Evolutionary conservation across 768 basidiomycete species (phyloP), one percentile per base, ranked within the genome.

Genomic region (Rhizopogon salebrosus): DNA sequence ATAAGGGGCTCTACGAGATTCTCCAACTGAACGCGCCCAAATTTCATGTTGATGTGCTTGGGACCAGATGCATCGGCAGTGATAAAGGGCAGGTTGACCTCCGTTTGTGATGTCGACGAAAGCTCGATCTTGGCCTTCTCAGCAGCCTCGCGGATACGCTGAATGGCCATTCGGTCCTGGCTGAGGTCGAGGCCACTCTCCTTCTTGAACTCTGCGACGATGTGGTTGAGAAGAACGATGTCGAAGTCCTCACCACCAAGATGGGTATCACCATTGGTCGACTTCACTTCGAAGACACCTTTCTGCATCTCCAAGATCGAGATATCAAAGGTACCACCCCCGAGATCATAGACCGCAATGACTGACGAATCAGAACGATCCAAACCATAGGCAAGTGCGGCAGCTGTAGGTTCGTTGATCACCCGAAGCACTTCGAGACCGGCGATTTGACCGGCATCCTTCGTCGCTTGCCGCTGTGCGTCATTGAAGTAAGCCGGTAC

Each of bases 401-500:
- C 97, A 41, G 97, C 97, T 20, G 97, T 99, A 24, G 97, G 95
- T 71, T 98, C 97, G 70, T 98, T 98, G 75, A 99, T 98, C 54
- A 98, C 95, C 62, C 95, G 93, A 42, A 98, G 86, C 41, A 98
- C 97, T 18, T 98, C 92, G 16, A 98, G 83, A 65, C 97, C 97
- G 18, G 97, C 95, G 61, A 98, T 98, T 68, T 92, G 87, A 65
- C 97, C 97, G 49, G 97, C 94, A 56, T 98, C 87, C 75, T 98
- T 97, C 39, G 97, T 99, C 4, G 97, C 97, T 76, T 98, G 95
- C 55, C 97, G 87, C 72, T 99, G 97, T 18, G 97, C 95, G 67
- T 99, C 97, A 70, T 99, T 99, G 83, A 98, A 99, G 76, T 98
- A 98, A 0, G 95, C 95, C 1, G 95, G 97, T 27, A 98, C 95